Evolutionary conservation across 148 eudicot species (phyloP).

Genomic region (Camellia sinensis): DNA sequence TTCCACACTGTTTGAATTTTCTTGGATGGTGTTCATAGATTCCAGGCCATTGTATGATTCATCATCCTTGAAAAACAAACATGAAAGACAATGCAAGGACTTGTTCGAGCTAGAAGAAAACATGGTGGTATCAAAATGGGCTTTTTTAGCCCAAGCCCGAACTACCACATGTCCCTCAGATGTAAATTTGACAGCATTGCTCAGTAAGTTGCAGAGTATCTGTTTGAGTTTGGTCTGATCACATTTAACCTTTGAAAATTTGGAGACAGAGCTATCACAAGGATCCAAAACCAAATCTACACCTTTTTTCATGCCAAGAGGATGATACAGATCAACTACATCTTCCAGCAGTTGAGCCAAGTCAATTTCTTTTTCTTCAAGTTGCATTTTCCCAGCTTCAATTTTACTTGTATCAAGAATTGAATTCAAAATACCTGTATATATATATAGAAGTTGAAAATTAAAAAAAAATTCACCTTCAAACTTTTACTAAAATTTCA

Average conservation of each 20-base stretch:
- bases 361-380: conserved; percentile 56
- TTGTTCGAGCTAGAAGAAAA: conserved; percentile 35
- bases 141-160: conserved; percentile 59
- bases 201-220: conserved; percentile 61
- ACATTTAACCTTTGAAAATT: conserved; percentile 51
- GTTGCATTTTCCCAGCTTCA: conserved; percentile 80
- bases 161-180: conserved; percentile 59
- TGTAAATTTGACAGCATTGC: conserved; percentile 87
- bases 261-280: conserved; percentile 51
- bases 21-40: conserved; percentile 24
- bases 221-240: conserved; percentile 66
- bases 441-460: neutral
- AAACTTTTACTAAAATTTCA: too few species aligned
- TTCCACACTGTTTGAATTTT: conserved; percentile 52
- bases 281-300: conserved; percentile 74
- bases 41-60: conserved; percentile 24
- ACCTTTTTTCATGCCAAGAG: conserved; percentile 64
- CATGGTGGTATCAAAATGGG: conserved; percentile 31
- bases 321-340: conserved; percentile 58
- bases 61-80: conserved; percentile 28
- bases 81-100: conserved; percentile 28
- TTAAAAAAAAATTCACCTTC: too few species aligned
- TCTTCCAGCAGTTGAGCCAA: conserved; percentile 60
- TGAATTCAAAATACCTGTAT: conserved; percentile 58
- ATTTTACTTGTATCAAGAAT: conserved; percentile 70